Conservation (phyloP, 225 moss, liverwort and hornwort species). For the Marchantia polymorpha region DNA sequence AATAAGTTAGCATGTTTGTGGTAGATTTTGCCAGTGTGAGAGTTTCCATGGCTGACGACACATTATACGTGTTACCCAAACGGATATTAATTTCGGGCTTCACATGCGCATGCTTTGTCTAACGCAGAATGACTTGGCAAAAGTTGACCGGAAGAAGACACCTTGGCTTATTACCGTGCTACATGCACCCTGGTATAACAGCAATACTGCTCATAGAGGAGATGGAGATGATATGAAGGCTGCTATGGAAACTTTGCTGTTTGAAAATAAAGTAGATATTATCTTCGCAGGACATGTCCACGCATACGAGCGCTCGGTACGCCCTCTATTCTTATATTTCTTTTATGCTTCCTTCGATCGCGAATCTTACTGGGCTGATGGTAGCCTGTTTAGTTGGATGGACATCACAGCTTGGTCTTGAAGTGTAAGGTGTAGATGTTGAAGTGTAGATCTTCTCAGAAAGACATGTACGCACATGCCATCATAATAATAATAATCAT, state of each 20-base stretch:
- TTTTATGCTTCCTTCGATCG: neutral
- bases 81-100: neutral
- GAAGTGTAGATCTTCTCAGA: no score
- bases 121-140: slow-evolving; percentile 56
- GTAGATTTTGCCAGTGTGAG: no score
- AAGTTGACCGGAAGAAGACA: slow-evolving; percentile 44
- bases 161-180: slow-evolving; percentile 50
- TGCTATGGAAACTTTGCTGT: slow-evolving; percentile 46
- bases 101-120: neutral
- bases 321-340: slow-evolving; percentile 3
- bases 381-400: no score
- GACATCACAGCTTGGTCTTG: no score
- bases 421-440: no score
- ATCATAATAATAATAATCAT: no score
- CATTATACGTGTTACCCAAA: no score
- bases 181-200: slow-evolving; percentile 58
- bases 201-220: slow-evolving; percentile 50
- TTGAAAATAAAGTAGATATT: slow-evolving; percentile 44
- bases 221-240: slow-evolving; percentile 50
- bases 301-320: slow-evolving; percentile 52
- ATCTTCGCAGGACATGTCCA: slow-evolving; percentile 56
- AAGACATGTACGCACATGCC: no score
- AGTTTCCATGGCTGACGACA: no score
- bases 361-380: neutral
- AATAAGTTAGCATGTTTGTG: no score